Base-by-base conservation (phyloP, 1,284 basidiomycete species). In the Cronartium quercuum region DNA sequence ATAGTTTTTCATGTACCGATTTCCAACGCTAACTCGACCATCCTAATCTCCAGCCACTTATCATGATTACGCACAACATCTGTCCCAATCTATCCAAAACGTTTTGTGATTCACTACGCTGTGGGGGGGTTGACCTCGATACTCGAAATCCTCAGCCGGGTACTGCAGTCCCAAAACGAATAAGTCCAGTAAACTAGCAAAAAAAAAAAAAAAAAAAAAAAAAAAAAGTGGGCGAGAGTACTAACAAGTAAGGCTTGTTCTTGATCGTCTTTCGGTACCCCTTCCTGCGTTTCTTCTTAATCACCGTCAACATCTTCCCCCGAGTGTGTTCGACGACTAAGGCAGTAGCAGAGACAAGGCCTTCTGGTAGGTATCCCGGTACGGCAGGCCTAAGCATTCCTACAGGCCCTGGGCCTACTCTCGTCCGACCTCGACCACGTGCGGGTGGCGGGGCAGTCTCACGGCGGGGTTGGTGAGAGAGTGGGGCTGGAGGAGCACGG, bases 221-320 rank as follows among this genome's bases (percentile, higher is more conserved):
- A 60, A 12, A 6, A 34, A 18, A 66, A 24, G 34, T 41, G 42
- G 6, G 55, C 29, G n/a, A 3, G 29, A 5, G n/a, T 24, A 42
- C 44, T 55, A 66, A 73, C 70, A 64, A 73, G 51, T 73, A 73
- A n/a, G 70, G 92, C 84, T 97, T 97, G 83, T 94, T 90, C 81
- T 88, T 86, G 78, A 91, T 87, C 7, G 88, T 89, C 82, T 88
- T 89, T 82, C 87, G 84, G 84, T 98, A 98, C 15, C 94, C 94
- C 85, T 98, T 98, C 88, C 95, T 89, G 82, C 93, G 85, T 86
- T 98, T 98, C 86, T 94, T 95, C 85, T 97, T 96, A 82, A 94
- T 87, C 69, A 92, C 91, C 78, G 86, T 86, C 83, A 95, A 91
- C 89, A 98, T 89, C 65, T 87, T 87, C 18, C 92, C 91, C 83